Conservation (phyloP, 148 eudicot species). For the Suaeda aralocaspica region DNA sequence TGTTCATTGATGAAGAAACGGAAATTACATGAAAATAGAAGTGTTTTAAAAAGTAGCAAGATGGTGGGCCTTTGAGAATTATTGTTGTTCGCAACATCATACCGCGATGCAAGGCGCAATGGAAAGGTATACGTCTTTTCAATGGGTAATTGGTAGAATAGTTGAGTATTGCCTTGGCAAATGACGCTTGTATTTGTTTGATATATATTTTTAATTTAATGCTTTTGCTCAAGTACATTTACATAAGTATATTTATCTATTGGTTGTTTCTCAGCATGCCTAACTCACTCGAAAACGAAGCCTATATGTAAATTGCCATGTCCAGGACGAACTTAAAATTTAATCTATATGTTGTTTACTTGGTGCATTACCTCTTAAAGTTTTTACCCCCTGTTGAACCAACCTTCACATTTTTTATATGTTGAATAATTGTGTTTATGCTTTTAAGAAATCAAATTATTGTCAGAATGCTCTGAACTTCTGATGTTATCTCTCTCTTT, state of each 20-base stretch:
- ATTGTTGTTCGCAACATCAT: conserved; percentile 76
- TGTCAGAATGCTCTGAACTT: no score
- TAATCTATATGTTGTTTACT: background rate
- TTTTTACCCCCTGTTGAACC: no score
- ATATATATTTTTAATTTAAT: background rate
- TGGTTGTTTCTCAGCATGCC: background rate
- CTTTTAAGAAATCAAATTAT: no score
- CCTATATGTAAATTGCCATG: no score
- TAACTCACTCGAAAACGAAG: background rate
- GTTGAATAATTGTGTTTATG: no score
- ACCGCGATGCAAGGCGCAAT: conserved; percentile 75
- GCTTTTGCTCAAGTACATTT: background rate
- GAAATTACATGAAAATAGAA: conserved; percentile 62
- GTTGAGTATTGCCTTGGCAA: background rate
- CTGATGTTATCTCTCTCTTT: no score
- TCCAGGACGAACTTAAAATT: no score
- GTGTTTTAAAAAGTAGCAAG: conserved; percentile 51
- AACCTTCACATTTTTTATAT: no score
- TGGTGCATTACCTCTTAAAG: background rate
- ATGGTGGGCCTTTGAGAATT: conserved; percentile 73
- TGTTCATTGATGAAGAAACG: conserved; percentile 90
- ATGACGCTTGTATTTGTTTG: background rate
- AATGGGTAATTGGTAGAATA: background rate
- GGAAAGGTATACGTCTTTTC: conserved; percentile 54
- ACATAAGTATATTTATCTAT: background rate